These are phyloP conservation scores for Phanerodontia chrysosporium DNA, from an alignment of 768 basidiomycete species.

Conservation along the genomic window DNA sequence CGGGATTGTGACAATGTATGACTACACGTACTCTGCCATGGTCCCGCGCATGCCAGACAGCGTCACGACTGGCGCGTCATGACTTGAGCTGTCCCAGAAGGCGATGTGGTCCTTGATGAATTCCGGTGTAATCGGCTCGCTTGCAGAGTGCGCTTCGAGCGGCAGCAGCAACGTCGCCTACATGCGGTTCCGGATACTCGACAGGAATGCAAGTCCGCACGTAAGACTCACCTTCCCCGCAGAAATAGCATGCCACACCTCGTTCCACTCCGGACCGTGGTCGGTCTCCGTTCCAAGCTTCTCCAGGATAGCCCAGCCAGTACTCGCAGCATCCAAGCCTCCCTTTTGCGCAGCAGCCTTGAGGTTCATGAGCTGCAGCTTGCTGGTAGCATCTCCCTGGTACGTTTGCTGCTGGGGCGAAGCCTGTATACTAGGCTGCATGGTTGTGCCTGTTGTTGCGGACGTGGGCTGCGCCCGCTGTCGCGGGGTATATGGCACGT, in stretches of 20 bases:
- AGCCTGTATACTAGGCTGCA: constrained; percentile 33
- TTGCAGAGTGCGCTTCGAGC: constrained; percentile 47
- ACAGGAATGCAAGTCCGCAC: background rate
- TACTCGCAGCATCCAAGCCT: constrained; percentile 56
- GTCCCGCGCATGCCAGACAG: constrained; percentile 81
- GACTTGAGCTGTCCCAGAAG: constrained; percentile 51
- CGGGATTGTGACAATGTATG: background rate
- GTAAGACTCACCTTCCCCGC: constrained; percentile 56
- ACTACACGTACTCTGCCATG: constrained; percentile 49
- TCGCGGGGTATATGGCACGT: constrained; percentile 75
- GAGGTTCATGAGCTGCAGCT: constrained; percentile 67
- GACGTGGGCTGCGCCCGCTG: constrained; percentile 53
- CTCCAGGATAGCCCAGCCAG: constrained; percentile 80
- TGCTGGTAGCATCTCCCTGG: constrained; percentile 60
- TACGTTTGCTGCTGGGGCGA: constrained; percentile 38
- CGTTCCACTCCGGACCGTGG: constrained; percentile 58
- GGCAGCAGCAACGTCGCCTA: constrained; percentile 84
- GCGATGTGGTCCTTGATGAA: constrained; percentile 83
- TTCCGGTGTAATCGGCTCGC: constrained; percentile 60
- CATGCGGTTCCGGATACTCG: background rate
- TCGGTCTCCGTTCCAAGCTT: constrained; percentile 53
- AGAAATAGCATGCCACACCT: constrained; percentile 61
- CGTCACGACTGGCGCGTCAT: constrained; percentile 57
- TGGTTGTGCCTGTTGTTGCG: constrained; percentile 35
- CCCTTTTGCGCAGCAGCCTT: constrained; percentile 68